Conservation (phyloP, 192 early-diverging fungal genomes). For the Phlyctochytrium arcticum region DNA sequence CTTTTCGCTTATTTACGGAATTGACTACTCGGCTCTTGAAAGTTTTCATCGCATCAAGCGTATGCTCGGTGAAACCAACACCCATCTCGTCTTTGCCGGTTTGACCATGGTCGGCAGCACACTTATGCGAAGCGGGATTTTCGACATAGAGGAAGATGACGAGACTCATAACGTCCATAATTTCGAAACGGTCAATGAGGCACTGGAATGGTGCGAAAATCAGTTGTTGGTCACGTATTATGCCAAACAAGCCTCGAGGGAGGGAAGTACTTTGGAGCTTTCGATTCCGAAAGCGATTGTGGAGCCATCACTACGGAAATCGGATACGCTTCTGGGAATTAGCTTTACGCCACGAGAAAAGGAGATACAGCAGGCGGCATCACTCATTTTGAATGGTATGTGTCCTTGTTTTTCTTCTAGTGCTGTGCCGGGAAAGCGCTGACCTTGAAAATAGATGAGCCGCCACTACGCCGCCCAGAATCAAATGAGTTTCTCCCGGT, state of each 20-base stretch:
- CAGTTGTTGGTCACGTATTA: conserved; percentile 73
- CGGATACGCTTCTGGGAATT: no score
- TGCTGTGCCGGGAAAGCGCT: background rate
- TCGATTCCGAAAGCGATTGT: background rate
- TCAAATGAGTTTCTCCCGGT: conserved; percentile 3
- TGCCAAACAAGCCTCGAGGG: conserved; percentile 22
- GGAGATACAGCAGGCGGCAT: conserved; percentile 25
- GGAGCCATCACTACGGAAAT: no score
- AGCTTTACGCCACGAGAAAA: conserved; percentile 26
- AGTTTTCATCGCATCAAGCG: conserved; percentile 83
- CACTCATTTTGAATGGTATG: conserved; percentile 24
- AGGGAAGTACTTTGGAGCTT: conserved; percentile 8
- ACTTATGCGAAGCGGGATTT: conserved; percentile 36
- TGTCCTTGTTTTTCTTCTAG: background rate
- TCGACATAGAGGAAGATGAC: conserved; percentile 61
- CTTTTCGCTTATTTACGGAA: conserved; percentile 75
- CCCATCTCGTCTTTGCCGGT: conserved; percentile 81
- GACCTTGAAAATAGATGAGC: background rate
- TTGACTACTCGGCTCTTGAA: conserved; percentile 79
- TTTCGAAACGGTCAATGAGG: conserved; percentile 79
- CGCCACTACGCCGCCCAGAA: background rate
- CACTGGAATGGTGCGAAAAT: conserved; percentile 96
- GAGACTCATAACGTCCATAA: conserved; percentile 55
- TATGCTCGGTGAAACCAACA: conserved; percentile 59
- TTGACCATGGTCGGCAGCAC: conserved; percentile 33